Evolutionary conservation across 441 rosid species (phyloP), one percentile per base, ranked within the genome.

Genomic region (Adansonia gregorii): DNA sequence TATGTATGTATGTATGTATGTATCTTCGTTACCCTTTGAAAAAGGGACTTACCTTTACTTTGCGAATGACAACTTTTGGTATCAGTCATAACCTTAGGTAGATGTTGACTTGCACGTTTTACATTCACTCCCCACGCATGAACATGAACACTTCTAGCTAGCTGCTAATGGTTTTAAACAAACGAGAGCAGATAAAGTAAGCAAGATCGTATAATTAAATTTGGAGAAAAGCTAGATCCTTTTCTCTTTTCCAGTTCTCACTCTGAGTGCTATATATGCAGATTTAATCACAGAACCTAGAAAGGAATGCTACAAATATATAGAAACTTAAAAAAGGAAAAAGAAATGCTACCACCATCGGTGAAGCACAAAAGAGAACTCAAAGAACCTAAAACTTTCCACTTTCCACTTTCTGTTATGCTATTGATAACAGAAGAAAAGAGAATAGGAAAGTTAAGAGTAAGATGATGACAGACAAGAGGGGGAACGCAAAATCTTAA

Each of bases 71-170:
- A 80, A 79, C 12, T 80, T 78, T 79, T 77, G 70, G 67, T 9
- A 2, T 10, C 22, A 35, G 73, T 67, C 9, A 4, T 10, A 59
- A 35, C 10, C 72, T 76, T 68, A 9, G 54, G 24, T 12, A 76
- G 78, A 82, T 81, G 79, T 82, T 82, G 87, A 87, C 85, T 80
- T 82, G 79, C 82, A 74, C 70, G 76, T 78, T 73, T 78, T 69
- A 65, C 63, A 35, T 35, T 35, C 41, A 35, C 41, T 35, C 14
- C 20, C 78, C 46, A 43, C 46, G 46, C 51, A 73, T 85, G 85
- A 78, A n/a, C 78, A 73, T 73, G 73, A 79, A 77, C 51, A 71
- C 19, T 48, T 0, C 11, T 22, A 24, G 11, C 12, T 56, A 9
- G 8, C 8, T 43, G 46, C 9, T 48, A 14, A 14, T 17, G 10